phyloP scores from a whole-genome alignment of 306 rosid genomes.

The Medicago truncatula region DNA sequence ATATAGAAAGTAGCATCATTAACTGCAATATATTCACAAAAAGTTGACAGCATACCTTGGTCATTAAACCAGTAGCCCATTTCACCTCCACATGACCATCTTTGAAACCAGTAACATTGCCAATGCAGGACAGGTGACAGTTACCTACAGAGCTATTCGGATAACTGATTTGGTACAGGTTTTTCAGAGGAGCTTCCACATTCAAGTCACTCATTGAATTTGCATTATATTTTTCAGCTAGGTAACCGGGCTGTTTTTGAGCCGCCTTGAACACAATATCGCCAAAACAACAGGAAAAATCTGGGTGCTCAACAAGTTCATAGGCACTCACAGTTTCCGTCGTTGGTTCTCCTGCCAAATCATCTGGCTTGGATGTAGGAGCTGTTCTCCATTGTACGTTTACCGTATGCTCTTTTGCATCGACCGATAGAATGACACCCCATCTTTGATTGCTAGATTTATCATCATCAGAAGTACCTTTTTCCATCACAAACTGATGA shows the following conservation, averaged over 20 bases:
- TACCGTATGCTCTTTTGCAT: constrained; percentile 86
- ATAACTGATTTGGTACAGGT: constrained; percentile 40
- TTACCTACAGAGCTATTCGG: constrained; percentile 49
- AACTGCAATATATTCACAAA: no score
- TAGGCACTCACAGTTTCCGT: constrained; percentile 89
- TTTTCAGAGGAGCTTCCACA: constrained; percentile 49
- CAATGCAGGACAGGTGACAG: constrained; percentile 66
- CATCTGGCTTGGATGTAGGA: constrained; percentile 43
- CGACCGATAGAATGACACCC: constrained; percentile 86
- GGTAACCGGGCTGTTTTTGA: constrained; percentile 59
- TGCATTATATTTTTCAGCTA: constrained; percentile 47
- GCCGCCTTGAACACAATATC: constrained; percentile 82
- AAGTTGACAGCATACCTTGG: constrained; percentile 58
- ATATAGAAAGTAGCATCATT: no score
- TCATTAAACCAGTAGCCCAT: constrained; percentile 83
- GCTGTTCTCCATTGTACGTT: constrained; percentile 72
- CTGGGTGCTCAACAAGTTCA: constrained; percentile 90
- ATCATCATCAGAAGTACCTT: constrained; percentile 78
- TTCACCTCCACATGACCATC: constrained; percentile 84
- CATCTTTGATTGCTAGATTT: constrained; percentile 63
- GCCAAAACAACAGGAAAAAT: constrained; percentile 74
- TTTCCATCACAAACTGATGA: constrained; percentile 83
- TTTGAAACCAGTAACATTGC: constrained; percentile 68
- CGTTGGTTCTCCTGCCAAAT: constrained; percentile 50
- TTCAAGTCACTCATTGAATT: constrained; percentile 43